Evolutionary conservation across 306 rosid species (phyloP).

Genomic region (Rosa persica): DNA sequence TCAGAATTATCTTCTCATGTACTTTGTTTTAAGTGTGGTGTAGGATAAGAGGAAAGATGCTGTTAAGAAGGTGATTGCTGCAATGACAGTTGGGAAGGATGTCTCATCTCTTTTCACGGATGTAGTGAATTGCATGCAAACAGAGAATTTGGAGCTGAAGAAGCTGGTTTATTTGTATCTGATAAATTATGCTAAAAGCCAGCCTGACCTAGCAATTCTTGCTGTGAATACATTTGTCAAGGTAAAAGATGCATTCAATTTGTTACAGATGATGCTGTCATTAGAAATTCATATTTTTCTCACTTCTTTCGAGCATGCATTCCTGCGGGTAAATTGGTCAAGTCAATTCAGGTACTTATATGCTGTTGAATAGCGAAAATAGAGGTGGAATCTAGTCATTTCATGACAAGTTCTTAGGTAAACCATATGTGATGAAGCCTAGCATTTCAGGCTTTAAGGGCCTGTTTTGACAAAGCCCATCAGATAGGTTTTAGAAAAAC

Average conservation of each 20-base stretch:
- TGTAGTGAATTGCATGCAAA: conserved; percentile 98
- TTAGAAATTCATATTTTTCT: background rate
- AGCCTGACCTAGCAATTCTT: conserved; percentile 97
- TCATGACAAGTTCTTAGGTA: background rate
- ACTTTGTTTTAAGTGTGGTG: conserved; percentile 18
- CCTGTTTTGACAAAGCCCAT: background rate
- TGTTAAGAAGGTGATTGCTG: conserved; percentile 97
- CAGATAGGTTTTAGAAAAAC: background rate
- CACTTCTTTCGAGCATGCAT: background rate
- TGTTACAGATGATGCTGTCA: conserved; percentile 1
- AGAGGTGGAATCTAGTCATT: background rate
- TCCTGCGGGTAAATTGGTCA: background rate
- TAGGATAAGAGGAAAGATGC: conserved; percentile 99
- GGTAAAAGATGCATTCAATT: conserved; percentile 49
- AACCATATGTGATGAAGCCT: background rate
- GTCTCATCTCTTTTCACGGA: conserved; percentile 96
- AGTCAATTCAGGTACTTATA: background rate
- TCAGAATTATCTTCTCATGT: background rate
- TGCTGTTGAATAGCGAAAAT: background rate
- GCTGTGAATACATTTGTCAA: conserved; percentile 98
- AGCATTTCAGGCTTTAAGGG: background rate
- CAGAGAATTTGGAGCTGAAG: conserved; percentile 95
- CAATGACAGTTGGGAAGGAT: conserved; percentile 99
- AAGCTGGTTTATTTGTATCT: conserved; percentile 94
- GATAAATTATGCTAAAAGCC: conserved; percentile 97